Base-by-base conservation (phyloP, 345 rosid genomes). In the Durio zibethinus region DNA sequence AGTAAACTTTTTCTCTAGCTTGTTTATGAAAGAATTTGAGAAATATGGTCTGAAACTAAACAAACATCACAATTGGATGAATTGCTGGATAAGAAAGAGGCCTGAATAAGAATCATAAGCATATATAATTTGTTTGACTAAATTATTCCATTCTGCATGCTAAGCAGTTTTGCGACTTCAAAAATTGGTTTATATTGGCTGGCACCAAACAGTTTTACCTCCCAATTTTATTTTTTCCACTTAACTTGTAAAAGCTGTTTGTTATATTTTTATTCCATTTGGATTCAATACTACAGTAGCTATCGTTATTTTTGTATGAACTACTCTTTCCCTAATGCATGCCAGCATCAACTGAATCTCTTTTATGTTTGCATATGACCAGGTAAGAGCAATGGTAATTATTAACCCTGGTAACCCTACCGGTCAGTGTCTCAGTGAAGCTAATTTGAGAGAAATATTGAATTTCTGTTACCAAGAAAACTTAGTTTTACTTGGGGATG, bases 321-420 rank as follows among this genome's bases (percentile, higher is more conserved):
- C 21, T 33, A 33, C 40, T 62, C 75, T 10, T 70, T 50, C 29
- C 11, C 38, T 31, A 3, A 48, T 29, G 1, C 60, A 16, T 29
- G 21, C 23, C 47, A 36, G 15, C 16, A 35, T 64, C 35, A 35
- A 53, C 64, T 50, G 18, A 59, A 64, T 47, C 33, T 75, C 50
- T 76, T 33, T 68, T 36, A 31, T 69, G 38, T 29, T 59, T 64
- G 53, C 38, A 52, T 69, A 20, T 85, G 76, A 72, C 48, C 89
- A 96, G 99, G 93, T 92, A 63, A 88, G 89, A 85, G 99, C 99
- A 48, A 93, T 96, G 99, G 99, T 96, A 77, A 93, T 96, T 77
- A 96, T 96, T 68, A 96, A 96, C 88, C 99, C 99, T 3, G 99
- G 98, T n/a, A 96, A 96, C 83, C 99, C 99, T 45, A 96, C 99